Evolutionary conservation across 345 rosid species (phyloP), one percentile per base, ranked within the genome.

Genomic region (Citrus inodora): DNA sequence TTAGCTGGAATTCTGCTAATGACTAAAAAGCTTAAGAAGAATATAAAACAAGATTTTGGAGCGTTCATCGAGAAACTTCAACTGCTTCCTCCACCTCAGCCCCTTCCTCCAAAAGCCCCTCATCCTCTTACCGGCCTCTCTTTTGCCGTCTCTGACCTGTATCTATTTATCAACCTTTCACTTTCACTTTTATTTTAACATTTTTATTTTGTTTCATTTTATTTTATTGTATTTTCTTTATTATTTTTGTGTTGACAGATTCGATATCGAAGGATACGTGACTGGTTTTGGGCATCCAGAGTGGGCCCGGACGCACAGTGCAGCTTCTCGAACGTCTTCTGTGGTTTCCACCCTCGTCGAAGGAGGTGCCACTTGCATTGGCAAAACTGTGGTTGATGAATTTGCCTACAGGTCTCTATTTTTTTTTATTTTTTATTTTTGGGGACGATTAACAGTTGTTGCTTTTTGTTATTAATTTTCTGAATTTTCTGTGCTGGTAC

Each of bases 71-170:
- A 85, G 78, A 92, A 83, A 89, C 90, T 96, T 62, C 85, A 89
- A 72, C 87, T 96, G 1, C 92, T 92, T 55, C 99, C 99, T 72
- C 99, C 99, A 30, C 99, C 99, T 25, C 99, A 83, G 76, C 99
- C 98, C 30, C 89, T 97, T 75, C 99, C 99, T 79, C 99, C 98
- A 70, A 96, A 94, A 78, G 99, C 99, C 48, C 98, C 94, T 35
- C 99, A 96, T 67, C 98, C 98, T 33, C 98, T 96, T 83, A 89
- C 97, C 40, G 91, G 84, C 48, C 95, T 96, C 85, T 74, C 89
- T 19, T 94, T 96, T 80, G 92, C 98, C 59, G 90, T 92, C 51
- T 94, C 98, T 78, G 99, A 96, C 83, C 30, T 92, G 98, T 96
- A 53, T 53, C 21, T 53, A 53, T 16, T 53, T 53, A 46, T 17